Evolutionary conservation across 768 basidiomycete species (phyloP).

Genomic region (Boletus tomentosulus): DNA sequence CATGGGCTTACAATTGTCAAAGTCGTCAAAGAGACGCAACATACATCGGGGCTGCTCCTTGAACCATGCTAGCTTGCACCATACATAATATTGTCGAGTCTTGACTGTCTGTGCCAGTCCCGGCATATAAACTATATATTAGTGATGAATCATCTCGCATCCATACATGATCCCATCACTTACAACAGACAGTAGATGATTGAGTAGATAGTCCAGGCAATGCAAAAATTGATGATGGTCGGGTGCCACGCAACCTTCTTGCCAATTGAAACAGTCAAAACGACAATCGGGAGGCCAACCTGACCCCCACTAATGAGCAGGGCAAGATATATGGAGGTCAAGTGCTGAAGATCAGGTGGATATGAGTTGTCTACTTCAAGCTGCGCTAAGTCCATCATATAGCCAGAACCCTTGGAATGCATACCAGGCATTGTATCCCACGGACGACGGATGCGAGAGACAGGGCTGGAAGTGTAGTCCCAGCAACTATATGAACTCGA

Average conservation of each 20-base stretch:
- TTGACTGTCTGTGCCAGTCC: conserved; percentile 21
- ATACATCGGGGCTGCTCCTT: conserved; percentile 53
- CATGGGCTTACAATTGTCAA: background rate
- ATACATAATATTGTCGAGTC: conserved; percentile 43
- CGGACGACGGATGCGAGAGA: background rate
- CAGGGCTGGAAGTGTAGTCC: background rate
- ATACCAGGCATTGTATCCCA: conserved; percentile 16
- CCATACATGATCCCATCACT: conserved; percentile 20
- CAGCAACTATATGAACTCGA: background rate
- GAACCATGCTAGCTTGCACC: conserved; percentile 49
- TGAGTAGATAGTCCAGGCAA: conserved; percentile 55
- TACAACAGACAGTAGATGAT: conserved; percentile 49
- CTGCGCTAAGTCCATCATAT: background rate
- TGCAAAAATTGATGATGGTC: conserved; percentile 53
- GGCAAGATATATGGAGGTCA: conserved; percentile 40
- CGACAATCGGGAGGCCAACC: conserved; percentile 45
- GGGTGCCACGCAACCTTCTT: conserved; percentile 45
- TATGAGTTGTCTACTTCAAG: conserved; percentile 3
- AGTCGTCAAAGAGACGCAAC: conserved; percentile 14
- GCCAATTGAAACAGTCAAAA: conserved; percentile 42
- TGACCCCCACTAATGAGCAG: conserved; percentile 52
- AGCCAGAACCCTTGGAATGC: background rate
- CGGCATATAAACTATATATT: conserved; percentile 33
- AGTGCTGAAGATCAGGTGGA: conserved; percentile 23
- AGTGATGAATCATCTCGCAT: conserved; percentile 7